Conservation (phyloP, 192 early-diverging fungal species). For the Piromyces sp. region DNA sequence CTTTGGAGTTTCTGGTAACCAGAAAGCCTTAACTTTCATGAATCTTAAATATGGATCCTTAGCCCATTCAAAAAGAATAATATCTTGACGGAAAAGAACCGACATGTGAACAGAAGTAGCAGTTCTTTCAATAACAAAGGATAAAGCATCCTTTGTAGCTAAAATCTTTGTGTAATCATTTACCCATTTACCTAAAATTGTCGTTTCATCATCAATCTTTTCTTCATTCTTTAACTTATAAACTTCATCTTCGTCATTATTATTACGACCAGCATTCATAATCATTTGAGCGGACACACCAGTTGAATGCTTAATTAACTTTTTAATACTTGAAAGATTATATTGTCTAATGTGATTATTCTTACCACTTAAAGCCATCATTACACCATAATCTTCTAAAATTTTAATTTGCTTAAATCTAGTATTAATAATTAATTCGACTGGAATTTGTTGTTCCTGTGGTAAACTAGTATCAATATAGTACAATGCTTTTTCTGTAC, state of each 20-base stretch:
- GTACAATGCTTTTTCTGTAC: slow-evolving; percentile 28
- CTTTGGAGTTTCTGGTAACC: slow-evolving; percentile 43
- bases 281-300: slow-evolving; percentile 14
- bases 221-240: neutral
- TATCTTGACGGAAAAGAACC: slow-evolving; percentile 24
- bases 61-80: slow-evolving; percentile 45
- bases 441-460: slow-evolving; percentile 13
- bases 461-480: slow-evolving; percentile 23
- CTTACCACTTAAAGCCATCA: slow-evolving; percentile 38
- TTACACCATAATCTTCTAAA: slow-evolving; percentile 29
- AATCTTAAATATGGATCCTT: slow-evolving; percentile 43
- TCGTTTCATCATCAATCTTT: neutral
- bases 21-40: slow-evolving; percentile 49
- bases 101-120: slow-evolving; percentile 31
- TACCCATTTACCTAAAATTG: slow-evolving; percentile 1
- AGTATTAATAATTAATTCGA: slow-evolving; percentile 28
- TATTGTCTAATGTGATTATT: slow-evolving; percentile 45
- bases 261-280: slow-evolving; percentile 5
- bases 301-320: slow-evolving; percentile 22
- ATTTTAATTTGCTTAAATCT: slow-evolving; percentile 39
- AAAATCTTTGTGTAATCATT: slow-evolving; percentile 41
- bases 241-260: neutral
- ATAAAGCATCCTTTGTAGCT: slow-evolving; percentile 27
- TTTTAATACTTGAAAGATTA: slow-evolving; percentile 25
- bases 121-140: slow-evolving; percentile 32